Evolutionary conservation across 2,329 filamentous ascomycete species (phyloP).

Genomic region (Clonostachys sp.): DNA sequence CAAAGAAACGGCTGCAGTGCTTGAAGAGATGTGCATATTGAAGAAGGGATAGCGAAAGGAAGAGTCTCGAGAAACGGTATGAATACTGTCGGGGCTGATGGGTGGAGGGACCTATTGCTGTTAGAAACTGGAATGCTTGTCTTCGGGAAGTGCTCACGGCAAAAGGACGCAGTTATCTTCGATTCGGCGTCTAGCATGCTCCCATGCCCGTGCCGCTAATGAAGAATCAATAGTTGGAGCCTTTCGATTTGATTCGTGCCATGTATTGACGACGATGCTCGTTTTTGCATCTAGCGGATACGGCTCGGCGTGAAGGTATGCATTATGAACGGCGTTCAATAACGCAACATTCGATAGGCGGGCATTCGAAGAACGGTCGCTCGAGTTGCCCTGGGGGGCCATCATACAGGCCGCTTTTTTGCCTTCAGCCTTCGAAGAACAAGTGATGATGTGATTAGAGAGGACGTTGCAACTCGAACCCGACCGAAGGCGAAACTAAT

Average conservation of each 20-base stretch:
- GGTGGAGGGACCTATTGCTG: slow-evolving; percentile 70
- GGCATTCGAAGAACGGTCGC: slow-evolving; percentile 54
- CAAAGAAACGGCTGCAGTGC: slow-evolving; percentile 82
- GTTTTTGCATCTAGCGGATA: slow-evolving; percentile 86
- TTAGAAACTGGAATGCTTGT: slow-evolving; percentile 6
- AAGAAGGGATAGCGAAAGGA: slow-evolving; percentile 71
- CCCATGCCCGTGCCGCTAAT: slow-evolving; percentile 82
- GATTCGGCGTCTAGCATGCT: slow-evolving; percentile 88
- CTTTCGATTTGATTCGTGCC: slow-evolving; percentile 74
- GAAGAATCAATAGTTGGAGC: slow-evolving; percentile 73
- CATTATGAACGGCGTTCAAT: slow-evolving; percentile 86
- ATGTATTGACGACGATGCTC: slow-evolving; percentile 91
- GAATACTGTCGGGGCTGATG: slow-evolving; percentile 80
- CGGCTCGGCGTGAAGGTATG: slow-evolving; percentile 75
- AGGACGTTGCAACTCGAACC: no score
- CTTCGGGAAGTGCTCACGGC: slow-evolving; percentile 52
- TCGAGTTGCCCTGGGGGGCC: no score
- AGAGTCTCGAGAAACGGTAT: slow-evolving; percentile 76
- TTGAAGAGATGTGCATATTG: slow-evolving; percentile 73
- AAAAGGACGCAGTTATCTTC: slow-evolving; percentile 93
- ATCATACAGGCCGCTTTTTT: no score
- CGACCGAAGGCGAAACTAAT: no score
- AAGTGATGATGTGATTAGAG: no score
- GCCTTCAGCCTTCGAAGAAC: no score
- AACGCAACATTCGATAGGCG: slow-evolving; percentile 91